A percentile compares a stretch with the other conserved stretches of the same genome.
phyloP scores from a whole-genome alignment of 2,329 filamentous ascomycete species.

The Calonectria fujianensis region DNA sequence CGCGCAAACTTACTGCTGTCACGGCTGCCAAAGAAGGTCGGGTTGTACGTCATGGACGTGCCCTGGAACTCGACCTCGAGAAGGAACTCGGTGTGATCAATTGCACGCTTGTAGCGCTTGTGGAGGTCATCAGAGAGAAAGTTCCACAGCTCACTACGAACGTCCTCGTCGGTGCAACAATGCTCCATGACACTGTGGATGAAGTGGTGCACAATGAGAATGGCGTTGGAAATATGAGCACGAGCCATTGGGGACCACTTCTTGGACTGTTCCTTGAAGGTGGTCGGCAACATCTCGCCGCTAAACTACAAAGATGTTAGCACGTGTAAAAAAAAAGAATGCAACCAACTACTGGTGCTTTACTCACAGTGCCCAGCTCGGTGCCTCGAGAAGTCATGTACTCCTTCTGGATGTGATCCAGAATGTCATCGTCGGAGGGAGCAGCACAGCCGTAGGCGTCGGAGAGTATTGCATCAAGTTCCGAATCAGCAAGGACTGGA shows the following conservation, averaged over 20 bases:
- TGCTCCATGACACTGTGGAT: constrained; percentile 64
- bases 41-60: constrained; percentile 51
- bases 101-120: constrained; percentile 66
- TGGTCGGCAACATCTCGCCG: constrained; percentile 62
- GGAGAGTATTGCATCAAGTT: constrained; percentile 54
- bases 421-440: constrained; percentile 58
- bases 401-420: constrained; percentile 60
- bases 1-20: constrained; percentile 44
- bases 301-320: constrained; percentile 54
- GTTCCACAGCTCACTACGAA: constrained; percentile 65
- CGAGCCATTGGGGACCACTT: constrained; percentile 71
- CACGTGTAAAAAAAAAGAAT: neutral
- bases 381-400: constrained; percentile 67
- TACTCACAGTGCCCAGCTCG: constrained; percentile 70
- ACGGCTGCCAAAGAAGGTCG: constrained; percentile 39
- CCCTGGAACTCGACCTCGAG: constrained; percentile 58
- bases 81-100: constrained; percentile 70
- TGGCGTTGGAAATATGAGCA: constrained; percentile 70
- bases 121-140: constrained; percentile 69
- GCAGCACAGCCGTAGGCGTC: constrained; percentile 46
- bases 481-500: constrained; percentile 38
- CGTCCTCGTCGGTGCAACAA: constrained; percentile 65
- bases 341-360: neutral
- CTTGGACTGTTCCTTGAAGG: constrained; percentile 72
- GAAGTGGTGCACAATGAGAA: constrained; percentile 72